Evolutionary conservation across 495 filamentous ascomycete genomes (phyloP).

Genomic region (Penicillium paradoxum): DNA sequence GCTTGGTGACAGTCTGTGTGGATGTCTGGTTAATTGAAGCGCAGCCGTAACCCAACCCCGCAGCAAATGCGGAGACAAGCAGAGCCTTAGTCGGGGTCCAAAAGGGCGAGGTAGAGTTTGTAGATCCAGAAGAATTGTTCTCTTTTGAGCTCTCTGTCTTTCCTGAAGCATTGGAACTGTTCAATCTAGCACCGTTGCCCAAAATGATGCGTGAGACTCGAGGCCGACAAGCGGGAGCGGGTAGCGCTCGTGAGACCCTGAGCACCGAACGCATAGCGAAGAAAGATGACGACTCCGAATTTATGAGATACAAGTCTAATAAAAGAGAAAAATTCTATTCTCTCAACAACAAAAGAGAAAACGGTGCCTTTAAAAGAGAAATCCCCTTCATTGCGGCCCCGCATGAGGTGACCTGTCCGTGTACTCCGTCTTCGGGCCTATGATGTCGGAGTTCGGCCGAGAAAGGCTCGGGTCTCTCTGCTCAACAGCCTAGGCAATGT

Average conservation of each 20-base stretch:
- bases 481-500: too few relatives aligned
- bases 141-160: slow-evolving; percentile 2
- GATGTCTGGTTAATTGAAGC: slow-evolving; percentile 20
- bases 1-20: slow-evolving; percentile 11
- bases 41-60: slow-evolving; percentile 36
- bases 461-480: too few relatives aligned
- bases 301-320: not conserved
- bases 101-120: slow-evolving; percentile 11
- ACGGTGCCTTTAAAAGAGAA: not conserved
- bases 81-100: slow-evolving; percentile 31
- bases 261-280: slow-evolving; percentile 23
- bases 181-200: slow-evolving; percentile 13
- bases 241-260: slow-evolving; percentile 24
- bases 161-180: slow-evolving; percentile 16
- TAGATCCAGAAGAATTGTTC: slow-evolving; percentile 14
- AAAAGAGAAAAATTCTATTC: not conserved
- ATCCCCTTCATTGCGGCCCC: slow-evolving; percentile 6
- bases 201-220: slow-evolving; percentile 10
- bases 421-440: slow-evolving; percentile 10
- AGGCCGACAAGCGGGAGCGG: slow-evolving; percentile 26
- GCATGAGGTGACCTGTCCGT: slow-evolving; percentile 19
- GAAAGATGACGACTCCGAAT: not conserved
- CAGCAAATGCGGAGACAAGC: slow-evolving; percentile 32
- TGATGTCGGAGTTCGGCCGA: slow-evolving; percentile 33
- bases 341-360: not conserved